phyloP scores from a whole-genome alignment of 2,329 filamentous ascomycete species.

The Aschersonia sp. region DNA sequence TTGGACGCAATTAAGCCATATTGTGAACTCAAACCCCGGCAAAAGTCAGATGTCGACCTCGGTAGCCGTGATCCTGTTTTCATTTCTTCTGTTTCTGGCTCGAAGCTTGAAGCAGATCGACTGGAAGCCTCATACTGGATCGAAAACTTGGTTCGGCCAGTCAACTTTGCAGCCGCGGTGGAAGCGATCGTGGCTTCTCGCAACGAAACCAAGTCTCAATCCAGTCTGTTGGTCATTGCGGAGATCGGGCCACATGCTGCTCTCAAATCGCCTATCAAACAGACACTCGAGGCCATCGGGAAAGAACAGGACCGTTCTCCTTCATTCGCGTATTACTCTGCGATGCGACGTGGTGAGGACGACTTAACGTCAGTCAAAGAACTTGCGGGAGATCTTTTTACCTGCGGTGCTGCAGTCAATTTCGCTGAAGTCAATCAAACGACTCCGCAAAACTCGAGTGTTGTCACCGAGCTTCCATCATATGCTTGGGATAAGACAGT shows the following conservation, averaged over 20 bases:
- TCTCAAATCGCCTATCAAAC: constrained; percentile 27
- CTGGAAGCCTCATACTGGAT: constrained; percentile 9
- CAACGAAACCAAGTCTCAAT: neutral
- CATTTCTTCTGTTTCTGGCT: constrained; percentile 3
- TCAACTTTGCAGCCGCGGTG: constrained; percentile 9
- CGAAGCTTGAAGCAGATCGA: neutral
- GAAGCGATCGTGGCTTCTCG: neutral
- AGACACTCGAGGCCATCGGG: constrained; percentile 13
- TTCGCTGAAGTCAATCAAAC: constrained; percentile 25
- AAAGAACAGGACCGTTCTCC: constrained; percentile 7
- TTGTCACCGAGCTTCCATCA: constrained; percentile 10
- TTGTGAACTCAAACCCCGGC: neutral
- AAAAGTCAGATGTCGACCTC: neutral
- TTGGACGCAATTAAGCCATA: constrained; percentile 2
- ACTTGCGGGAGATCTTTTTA: constrained; percentile 24
- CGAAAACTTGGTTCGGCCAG: constrained; percentile 12
- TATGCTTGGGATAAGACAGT: constrained; percentile 14
- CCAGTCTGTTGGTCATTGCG: constrained; percentile 15
- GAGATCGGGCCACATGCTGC: constrained; percentile 30
- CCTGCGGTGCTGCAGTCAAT: constrained; percentile 23
- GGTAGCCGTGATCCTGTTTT: neutral
- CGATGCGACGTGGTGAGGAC: constrained; percentile 5
- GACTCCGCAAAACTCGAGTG: neutral
- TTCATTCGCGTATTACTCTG: constrained; percentile 4
- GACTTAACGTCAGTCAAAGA: constrained; percentile 7